Percentiles rank a stretch among this genome's conserved stretches.
phyloP scores from a whole-genome alignment of 768 basidiomycete species.

The Punctularia strigosozonata region DNA sequence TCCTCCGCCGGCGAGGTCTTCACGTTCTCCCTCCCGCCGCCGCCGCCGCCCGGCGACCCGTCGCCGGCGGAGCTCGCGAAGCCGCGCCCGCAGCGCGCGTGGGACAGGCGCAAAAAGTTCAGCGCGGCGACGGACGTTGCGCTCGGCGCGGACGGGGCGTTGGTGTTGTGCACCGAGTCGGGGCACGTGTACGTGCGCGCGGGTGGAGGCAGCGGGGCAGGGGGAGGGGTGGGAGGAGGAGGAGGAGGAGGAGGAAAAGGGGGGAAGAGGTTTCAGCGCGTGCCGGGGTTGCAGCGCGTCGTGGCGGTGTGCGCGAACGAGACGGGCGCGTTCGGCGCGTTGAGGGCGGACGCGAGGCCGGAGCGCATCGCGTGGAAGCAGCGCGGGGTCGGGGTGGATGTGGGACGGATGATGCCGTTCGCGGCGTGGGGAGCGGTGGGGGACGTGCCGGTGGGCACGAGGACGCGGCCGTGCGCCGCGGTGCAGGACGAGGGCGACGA shows the following conservation, averaged over 20 bases:
- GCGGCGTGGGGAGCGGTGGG: not conserved
- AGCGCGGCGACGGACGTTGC: constrained; percentile 85
- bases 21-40: constrained; percentile 46
- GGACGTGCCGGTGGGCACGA: not conserved
- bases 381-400: not conserved
- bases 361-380: constrained; percentile 27
- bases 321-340: constrained; percentile 80
- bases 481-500: constrained; percentile 12
- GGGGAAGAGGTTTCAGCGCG: constrained; percentile 64
- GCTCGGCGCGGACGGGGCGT: constrained; percentile 73
- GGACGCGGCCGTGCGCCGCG: not conserved
- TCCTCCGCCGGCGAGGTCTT: constrained; percentile 87
- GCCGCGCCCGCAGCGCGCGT: constrained; percentile 80
- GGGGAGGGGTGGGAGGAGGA: not conserved
- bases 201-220: constrained; percentile 27
- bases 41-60: constrained; percentile 18
- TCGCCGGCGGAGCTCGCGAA: constrained; percentile 17
- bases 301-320: constrained; percentile 71
- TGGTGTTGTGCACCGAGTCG: constrained; percentile 89
- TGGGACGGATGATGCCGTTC: not conserved
- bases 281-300: constrained; percentile 78
- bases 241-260: constrained; percentile 14
- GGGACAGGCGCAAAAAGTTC: constrained; percentile 81
- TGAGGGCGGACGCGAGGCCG: constrained; percentile 62
- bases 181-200: constrained; percentile 87